Evolutionary conservation across 257 asterid genomes (phyloP).

Genomic region (Ilex aquifolium): DNA sequence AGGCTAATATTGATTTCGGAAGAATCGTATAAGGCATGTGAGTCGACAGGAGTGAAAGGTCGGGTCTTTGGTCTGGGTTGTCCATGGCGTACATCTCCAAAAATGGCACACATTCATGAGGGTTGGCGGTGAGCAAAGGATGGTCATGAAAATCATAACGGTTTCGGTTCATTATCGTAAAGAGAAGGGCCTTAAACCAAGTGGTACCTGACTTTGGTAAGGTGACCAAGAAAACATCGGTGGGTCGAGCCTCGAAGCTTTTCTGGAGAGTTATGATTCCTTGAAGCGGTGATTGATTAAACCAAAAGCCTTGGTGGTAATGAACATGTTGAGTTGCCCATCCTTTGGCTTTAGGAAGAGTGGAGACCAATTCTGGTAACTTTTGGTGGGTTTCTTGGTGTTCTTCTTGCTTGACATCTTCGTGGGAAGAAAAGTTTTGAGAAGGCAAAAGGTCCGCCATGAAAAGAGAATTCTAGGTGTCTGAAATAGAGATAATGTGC

Average conservation of each 20-base stretch:
- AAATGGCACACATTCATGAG: slow-evolving; percentile 21
- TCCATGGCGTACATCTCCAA: slow-evolving; percentile 18
- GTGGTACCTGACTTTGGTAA: slow-evolving; percentile 29
- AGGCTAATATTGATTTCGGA: slow-evolving; percentile 6
- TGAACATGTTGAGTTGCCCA: slow-evolving; percentile 18
- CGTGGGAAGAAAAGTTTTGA: too few species aligned
- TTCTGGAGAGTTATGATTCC: slow-evolving; percentile 23
- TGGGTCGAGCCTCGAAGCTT: slow-evolving; percentile 13
- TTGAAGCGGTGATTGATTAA: slow-evolving; percentile 8
- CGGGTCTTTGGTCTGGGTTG: slow-evolving; percentile 18
- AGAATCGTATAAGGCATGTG: slow-evolving; percentile 18
- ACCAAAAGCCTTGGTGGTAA: slow-evolving; percentile 25
- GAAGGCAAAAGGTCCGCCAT: too few species aligned
- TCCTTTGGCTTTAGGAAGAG: slow-evolving; percentile 25
- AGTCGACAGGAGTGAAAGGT: slow-evolving; percentile 11
- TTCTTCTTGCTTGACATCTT: background rate
- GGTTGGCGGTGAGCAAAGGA: slow-evolving; percentile 23
- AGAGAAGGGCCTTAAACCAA: slow-evolving; percentile 28
- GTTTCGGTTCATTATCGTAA: slow-evolving; percentile 12
- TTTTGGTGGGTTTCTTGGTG: slow-evolving; percentile 11
- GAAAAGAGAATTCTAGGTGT: too few species aligned
- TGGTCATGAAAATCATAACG: background rate
- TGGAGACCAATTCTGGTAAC: slow-evolving; percentile 8
- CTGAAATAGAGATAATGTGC: too few species aligned
- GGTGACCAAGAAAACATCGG: slow-evolving; percentile 14